Conservation (phyloP, 2,329 filamentous ascomycete species). For the Dichotomopilus funicola region DNA sequence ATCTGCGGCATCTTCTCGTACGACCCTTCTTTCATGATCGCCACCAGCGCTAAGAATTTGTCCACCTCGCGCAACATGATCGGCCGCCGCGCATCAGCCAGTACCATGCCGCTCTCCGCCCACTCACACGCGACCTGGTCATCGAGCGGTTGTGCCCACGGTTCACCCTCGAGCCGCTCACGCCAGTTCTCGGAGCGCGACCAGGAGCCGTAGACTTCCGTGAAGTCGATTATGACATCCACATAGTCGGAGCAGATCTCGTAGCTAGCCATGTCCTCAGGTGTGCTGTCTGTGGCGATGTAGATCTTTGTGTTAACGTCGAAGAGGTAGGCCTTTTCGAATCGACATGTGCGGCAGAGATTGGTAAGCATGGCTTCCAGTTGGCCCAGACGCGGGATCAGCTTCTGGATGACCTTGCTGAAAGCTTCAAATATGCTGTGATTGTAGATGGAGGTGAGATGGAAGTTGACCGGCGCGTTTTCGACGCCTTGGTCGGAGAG, state of each 20-base stretch:
- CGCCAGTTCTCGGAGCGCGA: constrained; percentile 49
- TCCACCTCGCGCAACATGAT: constrained; percentile 65
- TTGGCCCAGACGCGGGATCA: constrained; percentile 87
- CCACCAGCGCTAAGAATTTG: constrained; percentile 71
- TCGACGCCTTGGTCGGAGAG: constrained; percentile 89
- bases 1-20: constrained; percentile 79
- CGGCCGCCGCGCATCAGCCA: constrained; percentile 57
- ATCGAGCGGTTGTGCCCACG: constrained; percentile 55
- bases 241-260: constrained; percentile 99
- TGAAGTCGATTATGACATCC: constrained; percentile 95
- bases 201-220: constrained; percentile 85
- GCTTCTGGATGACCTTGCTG: constrained; percentile 95
- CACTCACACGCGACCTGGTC: constrained; percentile 61
- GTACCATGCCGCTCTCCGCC: constrained; percentile 61
- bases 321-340: constrained; percentile 97
- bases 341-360: constrained; percentile 84
- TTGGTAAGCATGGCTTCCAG: constrained; percentile 92
- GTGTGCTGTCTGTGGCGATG: constrained; percentile 89
- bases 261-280: constrained; percentile 91
- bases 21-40: constrained; percentile 79
- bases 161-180: constrained; percentile 50
- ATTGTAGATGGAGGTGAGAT: constrained; percentile 96
- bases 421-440: constrained; percentile 97
- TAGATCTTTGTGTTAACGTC: constrained; percentile 98
- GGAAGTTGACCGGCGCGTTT: constrained; percentile 88